Conservation (phyloP, 805 yeast species). For the Pichia scutulata region DNA sequence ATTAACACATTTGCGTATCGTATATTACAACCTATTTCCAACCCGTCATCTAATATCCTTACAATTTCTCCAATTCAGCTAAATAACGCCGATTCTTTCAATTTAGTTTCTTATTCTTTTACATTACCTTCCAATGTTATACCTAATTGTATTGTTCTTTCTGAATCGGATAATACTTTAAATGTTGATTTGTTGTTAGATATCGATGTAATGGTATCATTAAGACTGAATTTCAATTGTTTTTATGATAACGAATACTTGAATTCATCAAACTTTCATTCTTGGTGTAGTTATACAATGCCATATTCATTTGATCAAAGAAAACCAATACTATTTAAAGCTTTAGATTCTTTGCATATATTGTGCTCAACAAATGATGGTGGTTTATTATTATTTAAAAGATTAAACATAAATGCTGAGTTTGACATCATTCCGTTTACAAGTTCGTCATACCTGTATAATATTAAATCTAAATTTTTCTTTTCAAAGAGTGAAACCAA, state of each 20-base stretch:
- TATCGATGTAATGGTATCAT: slow-evolving; percentile 43
- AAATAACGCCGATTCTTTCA: background rate
- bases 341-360: slow-evolving; percentile 37
- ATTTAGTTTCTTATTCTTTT: slow-evolving; percentile 15
- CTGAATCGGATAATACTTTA: slow-evolving; percentile 27
- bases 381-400: slow-evolving; percentile 51
- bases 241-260: slow-evolving; percentile 27
- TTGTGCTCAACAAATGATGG: slow-evolving; percentile 71
- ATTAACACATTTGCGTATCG: background rate
- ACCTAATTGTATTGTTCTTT: slow-evolving; percentile 31
- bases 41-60: background rate
- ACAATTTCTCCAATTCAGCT: slow-evolving; percentile 1
- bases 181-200: slow-evolving; percentile 50
- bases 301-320: slow-evolving; percentile 60
- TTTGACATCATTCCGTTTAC: slow-evolving; percentile 35
- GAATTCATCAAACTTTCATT: slow-evolving; percentile 26
- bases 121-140: slow-evolving; percentile 32
- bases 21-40: background rate
- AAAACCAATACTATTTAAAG: slow-evolving; percentile 43
- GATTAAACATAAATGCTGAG: slow-evolving; percentile 19
- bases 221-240: slow-evolving; percentile 35
- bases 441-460: slow-evolving; percentile 40
- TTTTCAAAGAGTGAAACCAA: slow-evolving; percentile 3
- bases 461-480: slow-evolving; percentile 25
- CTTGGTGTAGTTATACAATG: slow-evolving; percentile 62